These are phyloP conservation scores for Cenchrus purpureus DNA, from an alignment of 176 grass and related monocot genomes.

Conservation along the genomic window DNA sequence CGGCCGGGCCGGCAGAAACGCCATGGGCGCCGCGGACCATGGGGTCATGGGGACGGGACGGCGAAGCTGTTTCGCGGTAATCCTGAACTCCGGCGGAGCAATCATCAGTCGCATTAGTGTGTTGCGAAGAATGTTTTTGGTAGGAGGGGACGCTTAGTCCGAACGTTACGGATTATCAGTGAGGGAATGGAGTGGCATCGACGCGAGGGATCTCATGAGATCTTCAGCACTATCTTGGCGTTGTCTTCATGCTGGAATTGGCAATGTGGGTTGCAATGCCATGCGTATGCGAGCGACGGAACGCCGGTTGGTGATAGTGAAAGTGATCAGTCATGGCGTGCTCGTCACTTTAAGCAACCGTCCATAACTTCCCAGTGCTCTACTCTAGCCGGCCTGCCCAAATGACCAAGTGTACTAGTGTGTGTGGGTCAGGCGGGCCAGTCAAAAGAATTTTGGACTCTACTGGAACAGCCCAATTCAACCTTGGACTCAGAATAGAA, in stretches of 20 bases:
- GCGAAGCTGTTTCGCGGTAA: background rate
- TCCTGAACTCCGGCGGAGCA: background rate
- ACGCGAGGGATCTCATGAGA: conserved; percentile 43
- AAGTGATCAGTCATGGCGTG: conserved; percentile 6
- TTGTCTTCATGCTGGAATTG: conserved; percentile 3
- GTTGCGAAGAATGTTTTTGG: background rate
- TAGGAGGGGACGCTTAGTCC: conserved; percentile 5
- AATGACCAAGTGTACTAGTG: background rate
- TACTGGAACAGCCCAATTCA: background rate
- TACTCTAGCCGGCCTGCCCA: no score
- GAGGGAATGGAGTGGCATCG: conserved; percentile 10
- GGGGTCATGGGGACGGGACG: background rate
- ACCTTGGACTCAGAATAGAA: background rate
- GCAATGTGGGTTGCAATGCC: background rate
- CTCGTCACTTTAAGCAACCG: conserved; percentile 41
- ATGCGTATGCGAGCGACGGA: background rate
- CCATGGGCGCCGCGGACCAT: background rate
- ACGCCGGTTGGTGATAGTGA: conserved; percentile 42
- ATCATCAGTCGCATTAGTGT: background rate
- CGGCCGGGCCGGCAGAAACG: background rate
- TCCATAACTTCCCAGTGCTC: no score
- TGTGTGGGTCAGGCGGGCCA: background rate
- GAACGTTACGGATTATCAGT: background rate
- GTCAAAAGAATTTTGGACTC: background rate
- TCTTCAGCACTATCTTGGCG: background rate